These are phyloP conservation scores for Metroxylon sagu DNA, from an alignment of 176 grass and related monocot genomes.

Conservation along the genomic window DNA sequence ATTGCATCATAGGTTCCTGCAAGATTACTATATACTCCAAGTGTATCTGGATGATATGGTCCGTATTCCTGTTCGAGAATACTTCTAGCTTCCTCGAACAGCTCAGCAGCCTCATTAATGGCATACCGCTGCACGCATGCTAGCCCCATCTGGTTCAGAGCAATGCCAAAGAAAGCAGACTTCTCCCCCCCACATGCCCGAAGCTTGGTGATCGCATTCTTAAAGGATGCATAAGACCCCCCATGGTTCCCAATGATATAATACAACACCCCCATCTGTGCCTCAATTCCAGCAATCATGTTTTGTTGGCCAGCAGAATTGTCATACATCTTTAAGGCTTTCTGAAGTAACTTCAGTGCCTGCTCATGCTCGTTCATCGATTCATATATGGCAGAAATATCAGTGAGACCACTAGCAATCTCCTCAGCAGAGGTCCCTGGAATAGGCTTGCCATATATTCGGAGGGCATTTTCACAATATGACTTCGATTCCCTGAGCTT, in stretches of 20 bases:
- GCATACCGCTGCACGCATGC: slow-evolving; percentile 75
- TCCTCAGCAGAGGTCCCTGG: slow-evolving; percentile 84
- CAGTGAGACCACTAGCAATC: slow-evolving; percentile 75
- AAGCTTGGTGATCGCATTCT: slow-evolving; percentile 73
- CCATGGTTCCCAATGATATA: slow-evolving; percentile 78
- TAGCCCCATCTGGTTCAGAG: slow-evolving; percentile 90
- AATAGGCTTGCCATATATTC: slow-evolving; percentile 88
- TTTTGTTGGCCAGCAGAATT: slow-evolving; percentile 80
- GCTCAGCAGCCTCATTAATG: slow-evolving; percentile 69
- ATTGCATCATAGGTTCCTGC: slow-evolving; percentile 95
- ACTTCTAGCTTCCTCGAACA: slow-evolving; percentile 86
- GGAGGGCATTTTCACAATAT: slow-evolving; percentile 91
- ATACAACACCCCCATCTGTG: slow-evolving; percentile 88
- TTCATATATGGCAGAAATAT: slow-evolving; percentile 90
- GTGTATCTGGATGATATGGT: slow-evolving; percentile 79
- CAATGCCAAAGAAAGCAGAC: slow-evolving; percentile 82
- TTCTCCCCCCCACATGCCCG: slow-evolving; percentile 86
- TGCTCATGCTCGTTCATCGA: slow-evolving; percentile 94
- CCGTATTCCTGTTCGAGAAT: slow-evolving; percentile 90
- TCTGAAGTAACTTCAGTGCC: slow-evolving; percentile 89
- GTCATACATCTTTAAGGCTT: slow-evolving; percentile 81
- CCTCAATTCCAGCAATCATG: slow-evolving; percentile 85
- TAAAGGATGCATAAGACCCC: slow-evolving; percentile 68
- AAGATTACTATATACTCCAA: slow-evolving; percentile 94
- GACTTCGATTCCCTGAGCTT: slow-evolving; percentile 90